A percentile compares a stretch with the other conserved stretches of the same genome.
Conservation (phyloP, 2,329 filamentous ascomycete species). For the Westerdykella aurantiaca region DNA sequence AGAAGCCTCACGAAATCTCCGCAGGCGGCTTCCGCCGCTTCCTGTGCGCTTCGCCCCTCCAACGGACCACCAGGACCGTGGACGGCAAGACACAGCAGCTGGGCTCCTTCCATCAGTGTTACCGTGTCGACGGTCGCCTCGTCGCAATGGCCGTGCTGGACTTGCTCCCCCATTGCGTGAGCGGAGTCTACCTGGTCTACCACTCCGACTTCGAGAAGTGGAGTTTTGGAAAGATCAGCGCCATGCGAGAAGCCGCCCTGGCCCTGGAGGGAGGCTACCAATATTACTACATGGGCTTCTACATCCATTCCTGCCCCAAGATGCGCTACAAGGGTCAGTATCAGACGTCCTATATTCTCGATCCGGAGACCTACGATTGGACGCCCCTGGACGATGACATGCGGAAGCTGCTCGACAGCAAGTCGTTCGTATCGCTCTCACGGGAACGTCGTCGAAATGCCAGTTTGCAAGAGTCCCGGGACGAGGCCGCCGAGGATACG, state of each 20-base stretch:
- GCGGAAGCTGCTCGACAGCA: slow-evolving; percentile 49
- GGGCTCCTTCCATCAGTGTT: slow-evolving; percentile 77
- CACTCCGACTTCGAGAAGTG: slow-evolving; percentile 66
- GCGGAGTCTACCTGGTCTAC: slow-evolving; percentile 79
- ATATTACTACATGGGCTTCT: slow-evolving; percentile 80
- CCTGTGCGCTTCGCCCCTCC: slow-evolving; percentile 65
- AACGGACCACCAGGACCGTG: slow-evolving; percentile 40
- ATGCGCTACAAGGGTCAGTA: slow-evolving; percentile 85
- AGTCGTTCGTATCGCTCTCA: slow-evolving; percentile 49
- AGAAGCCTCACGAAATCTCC: slow-evolving; percentile 55
- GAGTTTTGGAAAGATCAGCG: slow-evolving; percentile 69
- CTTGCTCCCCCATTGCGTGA: slow-evolving; percentile 69
- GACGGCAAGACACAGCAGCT: slow-evolving; percentile 52
- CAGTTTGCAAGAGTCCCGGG: slow-evolving; percentile 7
- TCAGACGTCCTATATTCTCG: slow-evolving; percentile 65
- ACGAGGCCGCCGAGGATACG: slow-evolving; percentile 6
- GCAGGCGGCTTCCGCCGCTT: slow-evolving; percentile 62
- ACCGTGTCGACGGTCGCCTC: slow-evolving; percentile 67
- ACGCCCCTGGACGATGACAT: slow-evolving; percentile 51
- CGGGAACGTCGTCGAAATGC: slow-evolving; percentile 22
- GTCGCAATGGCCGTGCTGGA: slow-evolving; percentile 74
- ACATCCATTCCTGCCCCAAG: slow-evolving; percentile 74
- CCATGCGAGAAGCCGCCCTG: slow-evolving; percentile 65
- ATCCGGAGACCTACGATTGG: slow-evolving; percentile 62
- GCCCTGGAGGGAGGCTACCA: slow-evolving; percentile 63